Percentiles rank a stretch among this genome's conserved stretches.
Evolutionary conservation across 2,329 filamentous ascomycete genomes (phyloP).

Genomic region (Calcarisporium arbuscula): DNA sequence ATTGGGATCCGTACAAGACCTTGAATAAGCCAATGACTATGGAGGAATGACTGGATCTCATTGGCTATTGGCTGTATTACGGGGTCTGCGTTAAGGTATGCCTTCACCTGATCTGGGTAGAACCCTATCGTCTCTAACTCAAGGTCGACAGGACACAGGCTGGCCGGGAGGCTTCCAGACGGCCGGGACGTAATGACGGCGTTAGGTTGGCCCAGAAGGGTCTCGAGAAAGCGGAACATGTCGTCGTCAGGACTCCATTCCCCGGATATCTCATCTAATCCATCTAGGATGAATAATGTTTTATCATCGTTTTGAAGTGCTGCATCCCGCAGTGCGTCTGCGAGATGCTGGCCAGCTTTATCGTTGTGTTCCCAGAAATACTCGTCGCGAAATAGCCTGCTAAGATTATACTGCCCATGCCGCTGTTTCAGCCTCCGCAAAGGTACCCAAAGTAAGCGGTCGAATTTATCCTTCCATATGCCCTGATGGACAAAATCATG

Average conservation of each 20-base stretch:
- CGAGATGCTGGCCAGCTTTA: constrained; percentile 10
- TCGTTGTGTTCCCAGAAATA: constrained; percentile 23
- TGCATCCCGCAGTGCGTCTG: constrained; percentile 12
- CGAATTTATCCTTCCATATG: constrained; percentile 16
- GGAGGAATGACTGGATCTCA: constrained; percentile 25
- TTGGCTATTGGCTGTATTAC: constrained; percentile 4
- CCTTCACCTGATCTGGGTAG: constrained; percentile 23
- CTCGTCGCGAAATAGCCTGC: constrained; percentile 18
- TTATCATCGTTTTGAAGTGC: too few relatives aligned
- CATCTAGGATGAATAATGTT: constrained; percentile 36
- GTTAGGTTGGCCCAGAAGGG: constrained; percentile 23
- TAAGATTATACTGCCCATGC: constrained; percentile 12
- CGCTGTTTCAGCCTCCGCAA: constrained; percentile 25
- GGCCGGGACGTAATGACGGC: constrained; percentile 35
- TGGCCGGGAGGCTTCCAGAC: constrained; percentile 11
- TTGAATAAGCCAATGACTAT: constrained; percentile 22
- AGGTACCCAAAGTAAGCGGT: constrained; percentile 33
- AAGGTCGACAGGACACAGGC: too few relatives aligned
- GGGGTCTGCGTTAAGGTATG: constrained; percentile 18
- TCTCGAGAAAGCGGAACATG: constrained; percentile 17
- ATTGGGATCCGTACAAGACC: constrained; percentile 15
- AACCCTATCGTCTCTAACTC: constrained; percentile 36
- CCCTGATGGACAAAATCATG: not conserved
- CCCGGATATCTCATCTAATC: constrained; percentile 32
- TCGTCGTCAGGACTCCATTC: constrained; percentile 8